Conservation (phyloP, 257 asterid species). For the Gardenia jasminoides region DNA sequence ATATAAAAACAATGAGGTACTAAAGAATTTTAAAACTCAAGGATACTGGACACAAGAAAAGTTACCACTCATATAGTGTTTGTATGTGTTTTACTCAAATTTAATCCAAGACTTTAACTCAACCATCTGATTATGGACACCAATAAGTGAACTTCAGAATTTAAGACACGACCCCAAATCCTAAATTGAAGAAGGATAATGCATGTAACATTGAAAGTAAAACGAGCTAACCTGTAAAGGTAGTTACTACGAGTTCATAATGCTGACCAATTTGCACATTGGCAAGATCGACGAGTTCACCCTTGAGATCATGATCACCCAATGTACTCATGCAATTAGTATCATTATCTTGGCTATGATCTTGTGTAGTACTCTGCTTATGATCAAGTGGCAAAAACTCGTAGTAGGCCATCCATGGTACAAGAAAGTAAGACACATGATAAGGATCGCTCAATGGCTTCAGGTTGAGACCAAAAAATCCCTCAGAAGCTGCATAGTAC, state of each 20-base stretch:
- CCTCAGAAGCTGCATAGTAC: background rate
- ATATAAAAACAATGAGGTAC: no score
- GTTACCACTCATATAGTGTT: no score
- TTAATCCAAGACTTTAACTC: no score
- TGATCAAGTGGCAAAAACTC: slow-evolving; percentile 7
- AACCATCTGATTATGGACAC: no score
- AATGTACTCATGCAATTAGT: background rate
- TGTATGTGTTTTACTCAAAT: no score
- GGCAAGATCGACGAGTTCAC: slow-evolving; percentile 6
- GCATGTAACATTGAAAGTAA: no score
- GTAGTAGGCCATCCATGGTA: slow-evolving; percentile 11
- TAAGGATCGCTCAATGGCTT: slow-evolving; percentile 3
- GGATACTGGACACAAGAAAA: no score
- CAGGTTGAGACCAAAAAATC: background rate
- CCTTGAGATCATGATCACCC: background rate
- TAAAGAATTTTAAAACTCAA: no score
- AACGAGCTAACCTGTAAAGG: background rate
- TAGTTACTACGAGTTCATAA: slow-evolving; percentile 16
- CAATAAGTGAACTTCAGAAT: no score
- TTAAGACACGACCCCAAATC: no score
- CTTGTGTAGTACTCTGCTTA: background rate
- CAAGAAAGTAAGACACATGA: background rate
- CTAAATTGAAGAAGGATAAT: no score
- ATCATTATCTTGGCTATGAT: no score
- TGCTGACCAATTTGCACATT: slow-evolving; percentile 12